These are phyloP conservation scores for Candida nitratophila DNA, from an alignment of 805 yeast genomes.

Conservation along the genomic window DNA sequence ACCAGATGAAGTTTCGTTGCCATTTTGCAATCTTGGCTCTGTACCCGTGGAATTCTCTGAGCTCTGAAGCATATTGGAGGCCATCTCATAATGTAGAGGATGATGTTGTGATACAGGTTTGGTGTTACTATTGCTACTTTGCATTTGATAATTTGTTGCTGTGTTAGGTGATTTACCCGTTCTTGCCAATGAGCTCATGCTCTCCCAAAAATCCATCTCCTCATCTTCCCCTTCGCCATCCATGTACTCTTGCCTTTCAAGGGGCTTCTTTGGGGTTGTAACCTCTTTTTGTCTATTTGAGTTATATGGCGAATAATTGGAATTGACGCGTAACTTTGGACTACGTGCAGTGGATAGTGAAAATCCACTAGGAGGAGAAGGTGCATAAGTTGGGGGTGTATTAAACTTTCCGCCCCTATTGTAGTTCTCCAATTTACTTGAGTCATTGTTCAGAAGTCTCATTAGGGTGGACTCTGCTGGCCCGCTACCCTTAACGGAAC, in stretches of 20 bases:
- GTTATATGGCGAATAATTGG: background rate
- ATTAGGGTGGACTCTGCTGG: constrained; percentile 33
- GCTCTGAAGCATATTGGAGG: constrained; percentile 1
- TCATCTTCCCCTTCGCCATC: constrained; percentile 45
- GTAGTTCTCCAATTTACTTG: background rate
- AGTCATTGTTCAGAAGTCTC: constrained; percentile 33
- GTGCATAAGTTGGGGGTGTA: background rate
- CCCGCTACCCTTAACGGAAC: constrained; percentile 2
- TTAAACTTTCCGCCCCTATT: background rate
- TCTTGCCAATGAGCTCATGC: constrained; percentile 50
- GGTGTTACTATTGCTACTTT: background rate
- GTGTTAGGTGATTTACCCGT: constrained; percentile 1
- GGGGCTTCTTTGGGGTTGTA: constrained; percentile 10
- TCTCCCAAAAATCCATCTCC: constrained; percentile 67
- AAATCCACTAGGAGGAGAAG: constrained; percentile 1
- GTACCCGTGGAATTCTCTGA: too few species aligned
- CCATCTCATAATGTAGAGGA: constrained; percentile 34
- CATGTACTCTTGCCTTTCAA: background rate
- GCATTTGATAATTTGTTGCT: background rate
- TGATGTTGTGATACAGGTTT: constrained; percentile 49
- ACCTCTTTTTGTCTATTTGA: background rate
- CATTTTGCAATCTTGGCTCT: constrained; percentile 3
- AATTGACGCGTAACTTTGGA: background rate
- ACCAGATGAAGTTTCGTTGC: too few species aligned
- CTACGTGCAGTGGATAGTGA: background rate